phyloP scores from a whole-genome alignment of 495 filamentous ascomycete species.

The Penicillium argentinense region DNA sequence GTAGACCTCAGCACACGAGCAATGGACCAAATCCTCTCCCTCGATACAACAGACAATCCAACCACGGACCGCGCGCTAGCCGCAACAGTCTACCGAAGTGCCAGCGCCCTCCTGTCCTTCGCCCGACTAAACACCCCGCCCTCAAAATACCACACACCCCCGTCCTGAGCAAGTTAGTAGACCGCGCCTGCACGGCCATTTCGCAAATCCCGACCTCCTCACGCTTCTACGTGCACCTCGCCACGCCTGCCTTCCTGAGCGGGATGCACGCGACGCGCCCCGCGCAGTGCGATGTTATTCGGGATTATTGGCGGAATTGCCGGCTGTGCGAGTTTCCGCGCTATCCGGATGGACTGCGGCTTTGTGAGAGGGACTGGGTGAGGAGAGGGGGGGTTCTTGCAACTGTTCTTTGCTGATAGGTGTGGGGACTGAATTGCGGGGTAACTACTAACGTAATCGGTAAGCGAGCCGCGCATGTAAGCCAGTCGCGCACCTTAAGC shows the following conservation, averaged over 20 bases:
- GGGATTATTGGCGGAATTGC: conserved; percentile 30
- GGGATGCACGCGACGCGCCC: conserved; percentile 21
- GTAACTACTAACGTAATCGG: no score
- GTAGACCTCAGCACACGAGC: conserved; percentile 23
- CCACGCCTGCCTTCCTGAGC: conserved; percentile 25
- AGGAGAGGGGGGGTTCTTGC: conserved; percentile 7
- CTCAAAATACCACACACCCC: neutral
- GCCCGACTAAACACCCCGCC: conserved; percentile 3
- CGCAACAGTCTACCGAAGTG: conserved; percentile 26
- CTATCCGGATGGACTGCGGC: conserved; percentile 32
- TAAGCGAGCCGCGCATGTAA: no score
- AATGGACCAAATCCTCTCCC: conserved; percentile 20
- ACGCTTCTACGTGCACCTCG: conserved; percentile 31
- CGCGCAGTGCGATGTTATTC: conserved; percentile 25
- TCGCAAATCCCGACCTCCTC: conserved; percentile 22
- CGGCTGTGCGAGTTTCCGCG: conserved; percentile 27
- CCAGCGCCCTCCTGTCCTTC: conserved; percentile 28
- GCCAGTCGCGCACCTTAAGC: no score
- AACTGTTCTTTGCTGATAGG: neutral
- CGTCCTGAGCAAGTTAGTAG: conserved; percentile 21
- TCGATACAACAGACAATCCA: conserved; percentile 5
- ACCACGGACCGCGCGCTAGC: conserved; percentile 21
- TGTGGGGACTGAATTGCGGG: neutral
- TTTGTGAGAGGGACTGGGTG: conserved; percentile 28
- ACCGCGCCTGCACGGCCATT: conserved; percentile 23